phyloP scores from a whole-genome alignment of 805 yeast genomes.

The Ogataea wickerhamii region DNA sequence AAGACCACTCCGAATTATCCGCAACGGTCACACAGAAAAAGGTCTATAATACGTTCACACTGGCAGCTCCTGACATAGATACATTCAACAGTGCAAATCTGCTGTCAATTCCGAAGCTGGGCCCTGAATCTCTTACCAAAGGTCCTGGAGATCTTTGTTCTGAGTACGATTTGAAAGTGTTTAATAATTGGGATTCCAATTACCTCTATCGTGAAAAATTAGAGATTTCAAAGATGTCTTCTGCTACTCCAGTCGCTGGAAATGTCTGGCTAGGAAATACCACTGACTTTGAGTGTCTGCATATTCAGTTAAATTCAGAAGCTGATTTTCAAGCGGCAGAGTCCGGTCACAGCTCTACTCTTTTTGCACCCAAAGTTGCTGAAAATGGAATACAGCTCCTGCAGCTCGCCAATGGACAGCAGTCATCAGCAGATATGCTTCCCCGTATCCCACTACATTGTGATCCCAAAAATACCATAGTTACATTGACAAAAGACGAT shows the following conservation, averaged over 20 bases:
- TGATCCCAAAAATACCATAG: constrained; percentile 49
- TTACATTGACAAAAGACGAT: constrained; percentile 35
- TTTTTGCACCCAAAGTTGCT: not conserved
- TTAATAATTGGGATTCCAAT: constrained; percentile 65
- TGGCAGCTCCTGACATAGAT: constrained; percentile 19
- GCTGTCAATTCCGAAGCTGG: constrained; percentile 29
- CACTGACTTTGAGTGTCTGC: constrained; percentile 57
- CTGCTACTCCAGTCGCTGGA: constrained; percentile 56
- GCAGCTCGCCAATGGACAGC: not conserved
- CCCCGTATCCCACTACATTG: constrained; percentile 41
- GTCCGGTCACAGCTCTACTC: not conserved
- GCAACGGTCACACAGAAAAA: constrained; percentile 7
- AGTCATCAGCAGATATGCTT: not conserved
- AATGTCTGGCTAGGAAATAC: constrained; percentile 82
- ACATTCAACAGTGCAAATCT: constrained; percentile 20
- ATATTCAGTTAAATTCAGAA: constrained; percentile 25
- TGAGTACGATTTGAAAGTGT: constrained; percentile 38
- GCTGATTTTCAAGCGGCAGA: not conserved
- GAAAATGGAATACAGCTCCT: not conserved
- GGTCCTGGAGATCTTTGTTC: constrained; percentile 29
- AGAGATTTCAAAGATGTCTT: constrained; percentile 81
- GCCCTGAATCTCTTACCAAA: constrained; percentile 22
- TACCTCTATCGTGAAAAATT: constrained; percentile 68
- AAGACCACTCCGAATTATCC: constrained; percentile 25
- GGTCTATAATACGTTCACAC: constrained; percentile 28